Percentiles rank a stretch among this genome's conserved stretches.
These are phyloP conservation scores for Chenopodium berlandieri DNA, from an alignment of 148 eudicot genomes.

Conservation along the genomic window DNA sequence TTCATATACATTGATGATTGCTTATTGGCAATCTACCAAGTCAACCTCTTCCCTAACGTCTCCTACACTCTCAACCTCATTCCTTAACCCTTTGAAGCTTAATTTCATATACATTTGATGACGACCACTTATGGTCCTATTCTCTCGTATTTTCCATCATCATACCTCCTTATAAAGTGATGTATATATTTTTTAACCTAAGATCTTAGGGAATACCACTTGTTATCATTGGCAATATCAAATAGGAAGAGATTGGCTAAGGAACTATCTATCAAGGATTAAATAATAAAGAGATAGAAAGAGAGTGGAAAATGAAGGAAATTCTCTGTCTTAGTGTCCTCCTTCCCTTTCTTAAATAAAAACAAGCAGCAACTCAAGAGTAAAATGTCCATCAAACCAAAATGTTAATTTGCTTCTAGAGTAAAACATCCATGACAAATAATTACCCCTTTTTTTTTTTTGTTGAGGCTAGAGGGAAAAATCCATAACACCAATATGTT, in stretches of 20 bases:
- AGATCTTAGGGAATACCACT: not conserved
- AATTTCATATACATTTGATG: not conserved
- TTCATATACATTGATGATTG: not conserved
- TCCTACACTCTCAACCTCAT: not conserved
- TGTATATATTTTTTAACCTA: not conserved
- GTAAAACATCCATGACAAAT: too few relatives aligned
- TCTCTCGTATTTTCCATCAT: not conserved
- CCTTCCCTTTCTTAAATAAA: too few relatives aligned
- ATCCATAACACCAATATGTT: not conserved
- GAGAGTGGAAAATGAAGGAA: not conserved
- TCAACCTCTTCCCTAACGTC: too few relatives aligned
- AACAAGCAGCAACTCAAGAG: too few relatives aligned
- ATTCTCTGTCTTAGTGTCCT: too few relatives aligned
- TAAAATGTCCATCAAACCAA: too few relatives aligned
- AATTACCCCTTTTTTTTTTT: too few relatives aligned
- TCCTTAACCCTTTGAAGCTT: not conserved
- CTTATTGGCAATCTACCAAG: too few relatives aligned
- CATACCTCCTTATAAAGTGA: not conserved
- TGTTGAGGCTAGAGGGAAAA: not conserved
- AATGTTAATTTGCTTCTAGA: not conserved
- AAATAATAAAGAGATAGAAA: not conserved
- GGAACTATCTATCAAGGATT: not conserved
- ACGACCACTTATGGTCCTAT: not conserved
- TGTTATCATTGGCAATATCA: not conserved
- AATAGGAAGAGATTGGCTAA: not conserved